These are phyloP conservation scores for button mushroom (Agaricus bisporus) DNA, from an alignment of 768 basidiomycete genomes.

Conservation along the genomic window DNA sequence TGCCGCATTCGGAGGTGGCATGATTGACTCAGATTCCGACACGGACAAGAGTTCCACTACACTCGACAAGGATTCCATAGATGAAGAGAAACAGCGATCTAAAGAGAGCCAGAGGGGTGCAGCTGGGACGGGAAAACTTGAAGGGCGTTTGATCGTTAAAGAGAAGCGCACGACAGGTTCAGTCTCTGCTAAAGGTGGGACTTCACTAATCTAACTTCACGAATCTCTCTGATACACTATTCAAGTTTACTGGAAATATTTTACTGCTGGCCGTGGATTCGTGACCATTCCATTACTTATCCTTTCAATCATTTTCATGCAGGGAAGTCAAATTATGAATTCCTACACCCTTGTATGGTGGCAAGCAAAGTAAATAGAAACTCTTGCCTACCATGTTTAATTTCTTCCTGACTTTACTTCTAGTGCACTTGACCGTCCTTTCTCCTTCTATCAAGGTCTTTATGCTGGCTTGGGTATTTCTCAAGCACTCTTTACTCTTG, in stretches of 20 bases:
- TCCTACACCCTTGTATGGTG: slow-evolving; percentile 70
- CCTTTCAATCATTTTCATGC: slow-evolving; percentile 49
- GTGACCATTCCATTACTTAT: slow-evolving; percentile 47
- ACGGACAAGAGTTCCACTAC: slow-evolving; percentile 6
- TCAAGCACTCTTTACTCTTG: slow-evolving; percentile 50
- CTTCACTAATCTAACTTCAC: not conserved
- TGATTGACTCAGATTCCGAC: slow-evolving; percentile 26
- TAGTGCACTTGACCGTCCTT: slow-evolving; percentile 40
- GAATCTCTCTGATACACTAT: not conserved
- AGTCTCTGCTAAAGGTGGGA: slow-evolving; percentile 39
- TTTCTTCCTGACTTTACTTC: not conserved
- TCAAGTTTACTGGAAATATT: slow-evolving; percentile 56
- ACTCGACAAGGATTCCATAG: slow-evolving; percentile 1
- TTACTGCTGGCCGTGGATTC: slow-evolving; percentile 47
- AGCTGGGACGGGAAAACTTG: slow-evolving; percentile 54
- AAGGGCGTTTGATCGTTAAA: slow-evolving; percentile 59
- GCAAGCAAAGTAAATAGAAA: slow-evolving; percentile 47
- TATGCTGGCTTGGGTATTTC: slow-evolving; percentile 58
- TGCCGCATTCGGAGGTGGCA: slow-evolving; percentile 51
- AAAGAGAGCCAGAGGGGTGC: slow-evolving; percentile 8
- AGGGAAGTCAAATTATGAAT: slow-evolving; percentile 53
- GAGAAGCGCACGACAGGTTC: slow-evolving; percentile 65
- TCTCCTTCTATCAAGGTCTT: slow-evolving; percentile 57
- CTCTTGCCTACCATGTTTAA: not conserved
- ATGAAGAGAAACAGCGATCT: slow-evolving; percentile 8